These are phyloP conservation scores for Fusarium euwallaceae DNA, from an alignment of 2,329 filamentous ascomycete genomes.

Conservation along the genomic window DNA sequence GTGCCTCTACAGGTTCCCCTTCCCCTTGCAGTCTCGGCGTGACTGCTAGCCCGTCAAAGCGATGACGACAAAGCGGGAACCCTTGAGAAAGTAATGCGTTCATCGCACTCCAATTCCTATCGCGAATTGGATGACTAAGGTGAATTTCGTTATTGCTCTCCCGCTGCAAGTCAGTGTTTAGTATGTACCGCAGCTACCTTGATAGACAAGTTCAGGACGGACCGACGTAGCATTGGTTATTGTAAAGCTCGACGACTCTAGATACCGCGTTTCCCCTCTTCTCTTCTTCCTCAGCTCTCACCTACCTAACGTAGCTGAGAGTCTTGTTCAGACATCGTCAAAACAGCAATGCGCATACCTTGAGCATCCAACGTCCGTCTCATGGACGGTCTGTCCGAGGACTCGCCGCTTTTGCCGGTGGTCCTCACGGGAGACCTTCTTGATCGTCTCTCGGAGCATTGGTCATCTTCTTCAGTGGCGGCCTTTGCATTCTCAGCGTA, in stretches of 20 bases:
- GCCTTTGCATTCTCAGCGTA: slow-evolving; percentile 21
- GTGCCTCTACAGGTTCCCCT: too few species aligned
- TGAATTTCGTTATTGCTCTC: neutral
- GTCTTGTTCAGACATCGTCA: neutral
- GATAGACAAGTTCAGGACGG: slow-evolving; percentile 43
- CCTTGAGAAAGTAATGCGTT: slow-evolving; percentile 24
- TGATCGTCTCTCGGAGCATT: slow-evolving; percentile 20
- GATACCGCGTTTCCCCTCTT: slow-evolving; percentile 2
- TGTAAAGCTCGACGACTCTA: slow-evolving; percentile 14
- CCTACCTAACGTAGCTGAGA: neutral
- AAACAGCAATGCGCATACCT: slow-evolving; percentile 26
- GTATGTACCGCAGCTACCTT: slow-evolving; percentile 42
- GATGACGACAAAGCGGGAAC: slow-evolving; percentile 41
- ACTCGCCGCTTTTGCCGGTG: slow-evolving; percentile 40
- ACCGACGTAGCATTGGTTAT: slow-evolving; percentile 11
- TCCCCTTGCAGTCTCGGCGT: slow-evolving; percentile 6
- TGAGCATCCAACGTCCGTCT: slow-evolving; percentile 7
- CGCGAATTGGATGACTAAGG: slow-evolving; percentile 41
- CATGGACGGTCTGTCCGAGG: slow-evolving; percentile 48
- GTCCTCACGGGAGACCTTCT: slow-evolving; percentile 38
- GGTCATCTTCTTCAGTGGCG: neutral
- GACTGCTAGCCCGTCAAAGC: slow-evolving; percentile 14
- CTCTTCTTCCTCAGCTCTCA: slow-evolving; percentile 8
- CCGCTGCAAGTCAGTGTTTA: neutral
- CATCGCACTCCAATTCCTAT: slow-evolving; percentile 7